Percentiles rank a stretch among this genome's conserved stretches.
phyloP scores from a whole-genome alignment of 108 stramenopile species.

The Pseudonitzschia delicatissima region DNA sequence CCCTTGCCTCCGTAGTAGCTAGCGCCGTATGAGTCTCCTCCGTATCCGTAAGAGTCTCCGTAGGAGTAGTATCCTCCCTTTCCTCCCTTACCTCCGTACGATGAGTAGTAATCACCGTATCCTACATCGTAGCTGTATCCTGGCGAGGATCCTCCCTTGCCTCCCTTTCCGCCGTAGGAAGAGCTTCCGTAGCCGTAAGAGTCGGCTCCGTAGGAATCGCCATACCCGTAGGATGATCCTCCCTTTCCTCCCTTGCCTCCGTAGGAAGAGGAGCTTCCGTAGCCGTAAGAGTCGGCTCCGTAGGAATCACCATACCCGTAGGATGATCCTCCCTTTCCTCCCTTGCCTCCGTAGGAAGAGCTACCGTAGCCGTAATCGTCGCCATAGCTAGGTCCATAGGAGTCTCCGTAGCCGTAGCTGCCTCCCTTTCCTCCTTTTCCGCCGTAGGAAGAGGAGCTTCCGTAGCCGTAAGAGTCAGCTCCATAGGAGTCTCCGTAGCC shows the following conservation, averaged over 20 bases:
- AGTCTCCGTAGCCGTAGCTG: background rate
- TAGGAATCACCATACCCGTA: too few species aligned
- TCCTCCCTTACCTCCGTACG: background rate
- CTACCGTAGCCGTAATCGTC: background rate
- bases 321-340: background rate
- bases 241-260: background rate
- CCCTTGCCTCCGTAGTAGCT: constrained; percentile 5
- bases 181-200: too few species aligned
- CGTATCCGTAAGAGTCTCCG: background rate
- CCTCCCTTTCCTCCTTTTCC: too few species aligned
- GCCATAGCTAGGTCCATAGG: background rate
- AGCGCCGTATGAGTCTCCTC: background rate
- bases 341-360: background rate
- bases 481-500: background rate
- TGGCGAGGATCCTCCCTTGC: constrained; percentile 12
- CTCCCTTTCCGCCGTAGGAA: background rate
- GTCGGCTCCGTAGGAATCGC: too few species aligned
- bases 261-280: background rate
- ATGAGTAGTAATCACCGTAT: background rate
- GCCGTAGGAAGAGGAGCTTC: too few species aligned
- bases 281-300: background rate
- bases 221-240: too few species aligned
- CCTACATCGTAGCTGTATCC: too few species aligned
- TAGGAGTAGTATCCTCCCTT: constrained; percentile 14
- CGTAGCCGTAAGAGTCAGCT: too few species aligned